Evolutionary conservation across 2,329 filamentous ascomycete genomes (phyloP).

Genomic region (Aphanocladium album): DNA sequence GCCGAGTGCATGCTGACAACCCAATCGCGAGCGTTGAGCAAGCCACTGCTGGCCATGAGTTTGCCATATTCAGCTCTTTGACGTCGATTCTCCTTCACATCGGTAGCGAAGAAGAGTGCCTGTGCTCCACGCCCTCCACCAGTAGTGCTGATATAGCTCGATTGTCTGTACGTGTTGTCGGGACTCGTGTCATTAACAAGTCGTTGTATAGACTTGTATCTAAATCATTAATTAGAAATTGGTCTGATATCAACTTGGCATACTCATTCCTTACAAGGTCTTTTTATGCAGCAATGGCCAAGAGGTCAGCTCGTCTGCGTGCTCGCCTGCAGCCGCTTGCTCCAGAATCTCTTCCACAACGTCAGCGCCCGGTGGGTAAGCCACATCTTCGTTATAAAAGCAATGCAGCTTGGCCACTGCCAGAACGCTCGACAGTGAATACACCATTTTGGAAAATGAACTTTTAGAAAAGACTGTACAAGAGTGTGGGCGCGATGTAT

Average conservation of each 20-base stretch:
- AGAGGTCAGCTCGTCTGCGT: not conserved
- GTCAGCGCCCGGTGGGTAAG: constrained; percentile 26
- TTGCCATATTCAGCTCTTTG: constrained; percentile 32
- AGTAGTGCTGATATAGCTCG: constrained; percentile 35
- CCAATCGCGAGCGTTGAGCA: constrained; percentile 33
- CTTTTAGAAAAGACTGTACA: not conserved
- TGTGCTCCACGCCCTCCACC: constrained; percentile 32
- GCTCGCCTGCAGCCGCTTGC: not conserved
- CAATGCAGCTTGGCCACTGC: constrained; percentile 31
- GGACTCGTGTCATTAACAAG: constrained; percentile 29
- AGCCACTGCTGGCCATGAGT: constrained; percentile 24
- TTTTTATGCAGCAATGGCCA: constrained; percentile 21
- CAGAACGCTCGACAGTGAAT: constrained; percentile 27
- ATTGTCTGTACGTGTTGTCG: constrained; percentile 32
- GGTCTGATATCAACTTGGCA: fast-evolving
- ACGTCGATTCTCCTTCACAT: constrained; percentile 35
- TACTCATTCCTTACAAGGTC: constrained; percentile 18
- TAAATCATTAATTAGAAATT: constrained; percentile 16
- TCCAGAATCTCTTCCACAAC: constrained; percentile 8
- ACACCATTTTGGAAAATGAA: constrained; percentile 11
- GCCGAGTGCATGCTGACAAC: constrained; percentile 32
- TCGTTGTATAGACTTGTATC: constrained; percentile 30
- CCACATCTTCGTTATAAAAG: constrained; percentile 25
- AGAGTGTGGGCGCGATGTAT: too few relatives aligned
- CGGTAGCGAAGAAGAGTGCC: constrained; percentile 35